phyloP scores from a whole-genome alignment of 495 filamentous ascomycete genomes.

The Tuber calosporum region DNA sequence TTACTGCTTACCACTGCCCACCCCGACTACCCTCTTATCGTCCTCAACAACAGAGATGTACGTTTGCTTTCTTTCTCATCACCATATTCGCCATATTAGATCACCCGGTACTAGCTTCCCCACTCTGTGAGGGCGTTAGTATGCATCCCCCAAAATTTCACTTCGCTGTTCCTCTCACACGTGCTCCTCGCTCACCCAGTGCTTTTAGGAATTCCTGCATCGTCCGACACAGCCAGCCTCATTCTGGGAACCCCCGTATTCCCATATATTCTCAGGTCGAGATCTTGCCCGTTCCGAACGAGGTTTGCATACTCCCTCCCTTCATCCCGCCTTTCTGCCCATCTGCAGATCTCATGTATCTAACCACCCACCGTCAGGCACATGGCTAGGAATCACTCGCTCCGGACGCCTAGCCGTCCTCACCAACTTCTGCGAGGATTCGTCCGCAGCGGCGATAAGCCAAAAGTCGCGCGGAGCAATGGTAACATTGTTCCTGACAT shows the following conservation, averaged over 20 bases:
- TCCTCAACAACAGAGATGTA: constrained; percentile 90
- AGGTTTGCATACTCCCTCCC: constrained; percentile 40
- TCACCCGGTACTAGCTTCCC: neutral
- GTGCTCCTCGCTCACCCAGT: constrained; percentile 15
- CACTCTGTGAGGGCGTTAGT: constrained; percentile 13
- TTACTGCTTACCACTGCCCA: constrained; percentile 82
- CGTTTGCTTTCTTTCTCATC: constrained; percentile 18
- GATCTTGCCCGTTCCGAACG: constrained; percentile 56
- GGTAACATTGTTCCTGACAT: constrained; percentile 77
- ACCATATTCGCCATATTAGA: neutral
- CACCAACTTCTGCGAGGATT: constrained; percentile 85
- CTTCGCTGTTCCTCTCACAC: neutral
- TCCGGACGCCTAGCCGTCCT: constrained; percentile 79
- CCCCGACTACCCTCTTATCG: constrained; percentile 78
- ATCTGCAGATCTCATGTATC: constrained; percentile 18
- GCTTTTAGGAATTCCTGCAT: constrained; percentile 67
- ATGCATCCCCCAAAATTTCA: neutral
- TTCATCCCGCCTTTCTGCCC: constrained; percentile 23
- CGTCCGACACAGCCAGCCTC: constrained; percentile 75
- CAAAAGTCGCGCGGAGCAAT: constrained; percentile 59
- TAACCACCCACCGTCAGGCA: constrained; percentile 52
- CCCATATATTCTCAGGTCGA: constrained; percentile 59
- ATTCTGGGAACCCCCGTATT: constrained; percentile 67
- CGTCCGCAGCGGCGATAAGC: constrained; percentile 32
- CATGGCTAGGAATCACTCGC: constrained; percentile 87